Conservation (phyloP, 805 yeast genomes). For the Phaffomyces opuntiae region DNA sequence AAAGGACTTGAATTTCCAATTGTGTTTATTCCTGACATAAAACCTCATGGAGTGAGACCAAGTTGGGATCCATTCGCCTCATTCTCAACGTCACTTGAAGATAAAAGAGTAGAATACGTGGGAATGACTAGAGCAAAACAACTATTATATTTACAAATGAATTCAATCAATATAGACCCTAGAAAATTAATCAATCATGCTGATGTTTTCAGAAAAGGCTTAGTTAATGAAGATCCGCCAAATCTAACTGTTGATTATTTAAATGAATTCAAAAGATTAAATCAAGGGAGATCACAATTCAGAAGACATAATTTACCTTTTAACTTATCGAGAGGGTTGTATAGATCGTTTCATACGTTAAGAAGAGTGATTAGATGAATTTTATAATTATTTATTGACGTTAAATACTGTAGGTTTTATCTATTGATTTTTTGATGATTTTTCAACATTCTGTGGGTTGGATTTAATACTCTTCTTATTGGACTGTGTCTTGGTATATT, state of each 20-base stretch:
- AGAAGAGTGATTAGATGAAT: too few species aligned
- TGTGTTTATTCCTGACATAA: slow-evolving; percentile 38
- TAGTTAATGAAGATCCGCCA: background rate
- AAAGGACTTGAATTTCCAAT: slow-evolving; percentile 72
- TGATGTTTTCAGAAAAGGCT: background rate
- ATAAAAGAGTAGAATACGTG: slow-evolving; percentile 48
- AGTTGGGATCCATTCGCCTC: background rate
- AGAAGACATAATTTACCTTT: slow-evolving; percentile 3
- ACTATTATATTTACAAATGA: slow-evolving; percentile 22
- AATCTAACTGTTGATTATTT: background rate
- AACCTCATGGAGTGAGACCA: slow-evolving; percentile 5
- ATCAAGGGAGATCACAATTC: background rate
- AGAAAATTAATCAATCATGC: background rate
- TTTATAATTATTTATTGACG: background rate
- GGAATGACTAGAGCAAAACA: slow-evolving; percentile 58
- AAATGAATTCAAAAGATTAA: background rate
- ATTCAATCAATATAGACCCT: background rate
- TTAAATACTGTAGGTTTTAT: too few species aligned
- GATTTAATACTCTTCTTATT: too few species aligned
- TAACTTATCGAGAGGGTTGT: background rate
- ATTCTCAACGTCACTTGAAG: slow-evolving; percentile 15
- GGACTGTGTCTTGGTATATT: too few species aligned
- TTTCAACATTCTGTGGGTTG: too few species aligned
- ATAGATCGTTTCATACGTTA: slow-evolving; percentile 5
- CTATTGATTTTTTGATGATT: too few species aligned